Conservation (phyloP, 2,329 filamentous ascomycete genomes). For the Byssochlamys sp. region DNA sequence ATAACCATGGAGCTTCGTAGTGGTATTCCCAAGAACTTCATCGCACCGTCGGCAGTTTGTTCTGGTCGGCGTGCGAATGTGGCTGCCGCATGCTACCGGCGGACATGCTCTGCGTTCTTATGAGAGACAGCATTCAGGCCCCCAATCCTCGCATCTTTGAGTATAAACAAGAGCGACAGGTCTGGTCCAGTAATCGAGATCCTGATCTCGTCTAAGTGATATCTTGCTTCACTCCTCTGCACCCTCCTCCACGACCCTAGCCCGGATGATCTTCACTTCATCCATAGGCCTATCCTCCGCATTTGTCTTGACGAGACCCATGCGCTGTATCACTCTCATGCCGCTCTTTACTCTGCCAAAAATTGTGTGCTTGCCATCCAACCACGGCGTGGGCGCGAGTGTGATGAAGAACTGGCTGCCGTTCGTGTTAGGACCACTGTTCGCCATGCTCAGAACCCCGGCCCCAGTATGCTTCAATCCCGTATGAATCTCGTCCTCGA, state of each 20-base stretch:
- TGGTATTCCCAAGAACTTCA: not conserved
- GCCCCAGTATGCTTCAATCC: conserved; percentile 83
- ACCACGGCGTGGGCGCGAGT: conserved; percentile 84
- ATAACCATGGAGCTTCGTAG: not conserved
- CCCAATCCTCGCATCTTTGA: not conserved
- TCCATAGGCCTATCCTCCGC: conserved; percentile 70
- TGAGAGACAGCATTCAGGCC: not conserved
- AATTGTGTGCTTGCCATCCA: conserved; percentile 94
- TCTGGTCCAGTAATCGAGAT: not conserved
- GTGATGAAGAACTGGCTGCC: conserved; percentile 95
- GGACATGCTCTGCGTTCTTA: not conserved
- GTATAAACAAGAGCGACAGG: not conserved
- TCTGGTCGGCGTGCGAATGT: not conserved
- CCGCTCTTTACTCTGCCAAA: conserved; percentile 84
- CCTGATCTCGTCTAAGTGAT: not conserved
- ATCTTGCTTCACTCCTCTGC: conserved; percentile 30
- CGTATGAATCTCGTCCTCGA: conserved; percentile 78
- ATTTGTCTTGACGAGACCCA: conserved; percentile 79
- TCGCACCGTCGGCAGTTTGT: not conserved
- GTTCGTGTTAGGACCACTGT: conserved; percentile 84
- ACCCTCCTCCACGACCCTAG: conserved; percentile 57
- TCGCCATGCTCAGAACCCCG: conserved; percentile 92
- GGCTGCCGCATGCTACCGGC: not conserved
- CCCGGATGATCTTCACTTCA: conserved; percentile 69
- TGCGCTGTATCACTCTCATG: conserved; percentile 70